Evolutionary conservation across 306 rosid genomes (phyloP), one percentile per base, ranked within the genome.

Genomic region (Dalbergia cochinchinensis): DNA sequence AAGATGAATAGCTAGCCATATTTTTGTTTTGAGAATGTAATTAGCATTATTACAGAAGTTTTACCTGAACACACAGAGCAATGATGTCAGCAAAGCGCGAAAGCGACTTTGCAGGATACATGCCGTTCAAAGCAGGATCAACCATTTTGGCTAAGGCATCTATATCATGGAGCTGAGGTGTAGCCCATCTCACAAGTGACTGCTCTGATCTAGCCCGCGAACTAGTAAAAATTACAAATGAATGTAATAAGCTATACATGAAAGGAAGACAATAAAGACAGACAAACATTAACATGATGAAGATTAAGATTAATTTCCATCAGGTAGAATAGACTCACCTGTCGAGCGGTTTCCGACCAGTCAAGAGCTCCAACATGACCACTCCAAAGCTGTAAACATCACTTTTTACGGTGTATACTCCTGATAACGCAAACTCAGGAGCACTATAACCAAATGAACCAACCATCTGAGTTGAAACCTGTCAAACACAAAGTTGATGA

Each of bases 371-470:
- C 31, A 96, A 77, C 99, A 96, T 96, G 73, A 90, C 99, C 79
- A 96, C 99, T 14, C 99, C 99, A 68, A 96, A 96, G 88, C 99
- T 96, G 89, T 96, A 96, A 47, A 96, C 99, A 59, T 96, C 99
- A 55, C 99, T 96, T 82, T 96, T 96, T 69, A 96, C 99, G 0
- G 98, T 96, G 89, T 96, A 96, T 48, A 91, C 55, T 71, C 99
- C 99, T 20, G 98, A 96, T 76, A 93, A 83, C 72, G 98, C 94
- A 78, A 93, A 96, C 83, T 96, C 98, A 0, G 99, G 99, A 85
- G 97, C 99, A 65, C 99, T 93, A 74, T 96, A 96, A 80, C 99
- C 99, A 80, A 96, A 96, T 34, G 97, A 92, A 67, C 99, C 99
- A 5, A 96, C 92, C 97, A 96, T 90, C 77, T 93, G 99, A 74